Conservation (phyloP, 371 early-diverging fungal species). For the Mortierella sp. region DNA sequence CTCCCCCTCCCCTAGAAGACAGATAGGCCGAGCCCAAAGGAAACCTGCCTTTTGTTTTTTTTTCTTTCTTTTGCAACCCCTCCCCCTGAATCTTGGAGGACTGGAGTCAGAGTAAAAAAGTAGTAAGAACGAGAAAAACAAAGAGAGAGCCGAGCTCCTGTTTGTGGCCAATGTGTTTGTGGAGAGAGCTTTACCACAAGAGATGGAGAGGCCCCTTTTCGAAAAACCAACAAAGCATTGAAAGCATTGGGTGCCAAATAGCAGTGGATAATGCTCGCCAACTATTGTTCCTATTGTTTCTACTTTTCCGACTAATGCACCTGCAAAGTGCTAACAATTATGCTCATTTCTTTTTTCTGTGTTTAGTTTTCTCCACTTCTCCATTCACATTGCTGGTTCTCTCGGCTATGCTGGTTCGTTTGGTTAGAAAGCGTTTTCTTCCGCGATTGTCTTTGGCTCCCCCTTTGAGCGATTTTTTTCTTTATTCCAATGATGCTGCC, state of each 20-base stretch:
- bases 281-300: too few species aligned
- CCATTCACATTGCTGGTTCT: neutral
- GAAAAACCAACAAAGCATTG: neutral
- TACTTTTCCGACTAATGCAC: too few species aligned
- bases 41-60: neutral
- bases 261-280: too few species aligned
- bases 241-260: neutral
- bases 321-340: too few species aligned
- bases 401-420: neutral
- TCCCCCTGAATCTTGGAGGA: neutral
- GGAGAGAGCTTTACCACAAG: neutral
- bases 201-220: too few species aligned
- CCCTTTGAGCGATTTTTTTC: neutral
- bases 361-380: constrained; percentile 5
- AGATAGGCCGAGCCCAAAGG: neutral
- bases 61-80: neutral
- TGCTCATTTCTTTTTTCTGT: neutral
- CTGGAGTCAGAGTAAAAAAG: neutral
- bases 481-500: neutral
- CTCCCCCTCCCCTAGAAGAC: neutral
- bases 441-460: neutral
- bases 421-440: neutral
- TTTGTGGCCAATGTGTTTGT: constrained; percentile 27
- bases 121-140: neutral
- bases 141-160: neutral